A percentile compares a stretch with the other conserved stretches of the same genome.
These are phyloP conservation scores for Hanseniaspora pseudoguilliermondii DNA, from an alignment of 805 yeast genomes.

Conservation along the genomic window DNA sequence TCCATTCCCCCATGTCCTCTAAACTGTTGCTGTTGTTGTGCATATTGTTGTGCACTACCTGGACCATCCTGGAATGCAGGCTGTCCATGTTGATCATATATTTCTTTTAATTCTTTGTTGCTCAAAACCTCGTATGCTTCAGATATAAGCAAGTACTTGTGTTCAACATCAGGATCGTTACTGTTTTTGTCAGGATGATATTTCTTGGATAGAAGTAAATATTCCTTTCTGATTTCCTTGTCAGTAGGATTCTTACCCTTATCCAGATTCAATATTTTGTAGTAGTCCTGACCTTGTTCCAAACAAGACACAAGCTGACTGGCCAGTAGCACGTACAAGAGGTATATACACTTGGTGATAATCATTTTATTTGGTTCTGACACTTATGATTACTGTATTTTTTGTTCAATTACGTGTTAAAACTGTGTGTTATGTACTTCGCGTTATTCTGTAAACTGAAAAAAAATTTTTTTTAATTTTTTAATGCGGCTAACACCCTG, in stretches of 20 bases:
- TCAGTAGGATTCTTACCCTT: slow-evolving; percentile 57
- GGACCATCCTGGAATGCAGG: slow-evolving; percentile 52
- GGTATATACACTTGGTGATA: background rate
- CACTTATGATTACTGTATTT: background rate
- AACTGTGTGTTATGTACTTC: background rate
- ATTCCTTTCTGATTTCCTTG: slow-evolving; percentile 73
- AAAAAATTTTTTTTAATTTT: background rate
- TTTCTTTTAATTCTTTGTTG: slow-evolving; percentile 52
- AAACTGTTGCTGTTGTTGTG: slow-evolving; percentile 29
- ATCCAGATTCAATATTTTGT: slow-evolving; percentile 44
- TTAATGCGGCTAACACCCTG: no score
- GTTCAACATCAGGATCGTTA: slow-evolving; percentile 62
- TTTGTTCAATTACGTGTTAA: background rate
- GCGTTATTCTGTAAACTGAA: background rate
- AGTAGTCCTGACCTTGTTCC: slow-evolving; percentile 31
- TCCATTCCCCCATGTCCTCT: slow-evolving; percentile 27
- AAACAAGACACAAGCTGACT: background rate
- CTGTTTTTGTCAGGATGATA: slow-evolving; percentile 93
- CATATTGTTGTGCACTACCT: slow-evolving; percentile 11
- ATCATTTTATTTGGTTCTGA: background rate
- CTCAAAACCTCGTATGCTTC: slow-evolving; percentile 82
- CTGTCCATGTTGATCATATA: slow-evolving; percentile 67
- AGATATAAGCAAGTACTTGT: slow-evolving; percentile 77
- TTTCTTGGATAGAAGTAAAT: slow-evolving; percentile 65
- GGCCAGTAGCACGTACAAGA: background rate